phyloP scores from a whole-genome alignment of 495 filamentous ascomycete species.

The Pyrenula aspistea region DNA sequence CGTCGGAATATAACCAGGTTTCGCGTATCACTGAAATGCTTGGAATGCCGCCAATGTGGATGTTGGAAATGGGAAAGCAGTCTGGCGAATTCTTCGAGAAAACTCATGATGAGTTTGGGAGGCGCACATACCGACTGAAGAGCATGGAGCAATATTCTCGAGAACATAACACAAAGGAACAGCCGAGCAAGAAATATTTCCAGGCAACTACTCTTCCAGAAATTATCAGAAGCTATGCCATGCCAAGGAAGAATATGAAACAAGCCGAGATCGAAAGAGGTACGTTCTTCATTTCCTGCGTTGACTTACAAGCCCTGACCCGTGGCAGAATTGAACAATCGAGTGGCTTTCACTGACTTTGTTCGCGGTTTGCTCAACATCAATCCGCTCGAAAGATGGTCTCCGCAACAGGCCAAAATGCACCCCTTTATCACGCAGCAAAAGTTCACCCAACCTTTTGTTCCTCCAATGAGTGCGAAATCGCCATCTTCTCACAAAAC shows the following conservation, averaged over 20 bases:
- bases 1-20: constrained; percentile 98
- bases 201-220: constrained; percentile 85
- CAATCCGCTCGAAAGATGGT: constrained; percentile 95
- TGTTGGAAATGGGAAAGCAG: constrained; percentile 99
- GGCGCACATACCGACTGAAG: constrained; percentile 84
- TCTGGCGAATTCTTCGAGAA: constrained; percentile 97
- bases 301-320: constrained; percentile 11
- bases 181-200: constrained; percentile 99
- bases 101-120: constrained; percentile 78
- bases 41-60: constrained; percentile 92
- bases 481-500: constrained; percentile 71
- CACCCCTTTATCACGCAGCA: constrained; percentile 99
- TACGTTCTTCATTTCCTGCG: constrained; percentile 27
- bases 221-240: constrained; percentile 92
- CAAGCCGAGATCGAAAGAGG: constrained; percentile 91
- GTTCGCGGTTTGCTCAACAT: constrained; percentile 91
- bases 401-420: constrained; percentile 91
- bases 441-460: constrained; percentile 90
- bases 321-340: constrained; percentile 84
- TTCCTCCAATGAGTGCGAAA: constrained; percentile 96
- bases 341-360: constrained; percentile 97
- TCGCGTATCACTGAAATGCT: constrained; percentile 98
- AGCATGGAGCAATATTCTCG: constrained; percentile 94
- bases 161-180: constrained; percentile 92
- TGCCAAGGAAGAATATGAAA: constrained; percentile 99